Percentiles rank a stretch among this genome's conserved stretches.
Conservation (phyloP, 1,284 basidiomycete species). For the Porphyrellus sp. region DNA sequence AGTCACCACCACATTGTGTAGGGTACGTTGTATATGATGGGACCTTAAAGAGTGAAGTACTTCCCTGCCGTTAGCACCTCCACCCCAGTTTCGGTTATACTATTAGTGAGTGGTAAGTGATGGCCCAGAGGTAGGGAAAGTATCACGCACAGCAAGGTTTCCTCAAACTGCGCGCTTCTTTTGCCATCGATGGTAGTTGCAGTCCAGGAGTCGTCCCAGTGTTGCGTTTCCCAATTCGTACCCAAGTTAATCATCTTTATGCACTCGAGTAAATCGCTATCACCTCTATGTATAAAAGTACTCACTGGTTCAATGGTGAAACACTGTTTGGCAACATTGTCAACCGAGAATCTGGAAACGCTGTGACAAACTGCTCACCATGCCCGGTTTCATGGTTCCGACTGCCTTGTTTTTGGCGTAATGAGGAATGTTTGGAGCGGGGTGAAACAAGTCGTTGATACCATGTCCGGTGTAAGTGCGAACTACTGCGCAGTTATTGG, state of each 20-base stretch:
- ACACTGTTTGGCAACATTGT: constrained; percentile 37
- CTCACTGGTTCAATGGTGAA: constrained; percentile 81
- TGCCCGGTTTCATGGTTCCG: constrained; percentile 81
- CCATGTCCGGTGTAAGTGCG: constrained; percentile 91
- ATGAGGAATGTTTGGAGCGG: constrained; percentile 74
- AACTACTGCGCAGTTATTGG: constrained; percentile 80
- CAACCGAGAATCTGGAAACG: constrained; percentile 4
- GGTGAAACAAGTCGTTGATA: constrained; percentile 81
- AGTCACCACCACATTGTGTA: constrained; percentile 19
- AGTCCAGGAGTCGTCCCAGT: constrained; percentile 94
- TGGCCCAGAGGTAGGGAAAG: constrained; percentile 1
- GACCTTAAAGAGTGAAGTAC: constrained; percentile 36
- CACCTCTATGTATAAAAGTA: not conserved
- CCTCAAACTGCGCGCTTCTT: constrained; percentile 92
- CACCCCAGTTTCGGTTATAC: constrained; percentile 88
- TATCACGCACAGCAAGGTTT: constrained; percentile 76
- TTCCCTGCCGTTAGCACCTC: constrained; percentile 81
- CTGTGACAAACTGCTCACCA: constrained; percentile 46
- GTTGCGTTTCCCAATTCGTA: constrained; percentile 63
- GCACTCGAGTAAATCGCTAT: not conserved
- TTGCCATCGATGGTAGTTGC: constrained; percentile 89
- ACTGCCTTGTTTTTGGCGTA: constrained; percentile 84
- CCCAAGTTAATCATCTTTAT: constrained; percentile 90
- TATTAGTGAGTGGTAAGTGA: constrained; percentile 36
- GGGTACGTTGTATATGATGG: constrained; percentile 20